These are phyloP conservation scores for Verbena officinalis DNA, from an alignment of 257 asterid genomes.

Conservation along the genomic window DNA sequence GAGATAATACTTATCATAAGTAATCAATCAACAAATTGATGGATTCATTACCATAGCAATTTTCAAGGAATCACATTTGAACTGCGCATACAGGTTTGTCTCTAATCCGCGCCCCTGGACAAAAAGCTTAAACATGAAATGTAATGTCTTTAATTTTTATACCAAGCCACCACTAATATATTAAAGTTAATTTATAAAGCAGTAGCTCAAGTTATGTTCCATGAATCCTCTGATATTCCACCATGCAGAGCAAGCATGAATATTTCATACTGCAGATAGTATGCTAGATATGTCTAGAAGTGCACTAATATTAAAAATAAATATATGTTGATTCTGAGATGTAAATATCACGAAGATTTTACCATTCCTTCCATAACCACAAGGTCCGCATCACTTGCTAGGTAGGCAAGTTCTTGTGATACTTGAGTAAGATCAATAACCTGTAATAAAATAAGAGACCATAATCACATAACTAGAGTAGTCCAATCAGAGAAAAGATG, in stretches of 20 bases:
- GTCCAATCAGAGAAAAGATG: conserved; percentile 21
- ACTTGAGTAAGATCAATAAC: conserved; percentile 84
- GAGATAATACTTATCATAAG: background rate
- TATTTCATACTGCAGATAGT: no score
- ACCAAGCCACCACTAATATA: no score
- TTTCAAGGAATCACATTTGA: conserved; percentile 90
- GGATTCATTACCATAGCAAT: conserved; percentile 76
- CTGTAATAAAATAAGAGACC: conserved; percentile 39
- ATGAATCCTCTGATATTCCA: background rate
- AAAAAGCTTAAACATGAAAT: background rate
- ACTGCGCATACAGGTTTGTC: conserved; percentile 93
- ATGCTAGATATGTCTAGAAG: background rate
- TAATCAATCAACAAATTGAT: conserved; percentile 10
- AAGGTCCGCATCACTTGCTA: conserved; percentile 87
- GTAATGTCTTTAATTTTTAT: no score
- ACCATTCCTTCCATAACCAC: conserved; percentile 97
- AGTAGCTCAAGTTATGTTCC: background rate
- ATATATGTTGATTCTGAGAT: no score
- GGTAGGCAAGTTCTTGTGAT: conserved; percentile 92
- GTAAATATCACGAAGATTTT: conserved; percentile 29
- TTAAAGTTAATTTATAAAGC: conserved; percentile 3
- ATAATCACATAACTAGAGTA: conserved; percentile 22
- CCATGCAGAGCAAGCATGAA: conserved; percentile 2
- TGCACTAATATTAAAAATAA: no score
- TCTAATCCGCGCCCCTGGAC: conserved; percentile 96